These are phyloP conservation scores for Wolfiporia cocos DNA, from an alignment of 1,284 basidiomycete species.

Conservation along the genomic window DNA sequence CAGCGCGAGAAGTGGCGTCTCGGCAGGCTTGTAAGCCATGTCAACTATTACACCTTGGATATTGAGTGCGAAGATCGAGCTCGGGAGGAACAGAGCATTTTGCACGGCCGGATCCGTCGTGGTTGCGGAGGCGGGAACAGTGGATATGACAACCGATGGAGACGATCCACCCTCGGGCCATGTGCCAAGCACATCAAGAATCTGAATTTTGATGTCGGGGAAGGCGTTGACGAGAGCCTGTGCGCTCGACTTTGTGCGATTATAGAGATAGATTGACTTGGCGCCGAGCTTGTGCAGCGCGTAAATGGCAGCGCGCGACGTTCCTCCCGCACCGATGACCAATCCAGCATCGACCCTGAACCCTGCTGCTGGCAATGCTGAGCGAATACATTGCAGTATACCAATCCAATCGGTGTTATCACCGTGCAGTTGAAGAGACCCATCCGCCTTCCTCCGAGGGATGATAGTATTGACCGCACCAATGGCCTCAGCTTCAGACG, in stretches of 20 bases:
- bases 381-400: conserved; percentile 57
- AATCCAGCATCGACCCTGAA: conserved; percentile 46
- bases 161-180: conserved; percentile 42
- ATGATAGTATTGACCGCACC: conserved; percentile 94
- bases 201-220: conserved; percentile 55
- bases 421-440: conserved; percentile 57
- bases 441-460: conserved; percentile 38
- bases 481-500: conserved; percentile 75
- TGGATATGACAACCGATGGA: conserved; percentile 78
- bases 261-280: conserved; percentile 75
- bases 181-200: conserved; percentile 52
- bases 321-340: conserved; percentile 91
- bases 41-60: conserved; percentile 72
- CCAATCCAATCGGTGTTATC: conserved; percentile 96
- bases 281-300: conserved; percentile 72
- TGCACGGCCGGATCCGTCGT: conserved; percentile 29
- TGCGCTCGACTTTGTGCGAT: conserved; percentile 76
- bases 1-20: conserved; percentile 60
- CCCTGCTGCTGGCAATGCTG: conserved; percentile 31
- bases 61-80: conserved; percentile 43
- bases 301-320: conserved; percentile 88
- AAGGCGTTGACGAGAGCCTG: conserved; percentile 63
- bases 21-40: conserved; percentile 87
- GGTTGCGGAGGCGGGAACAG: conserved; percentile 77
- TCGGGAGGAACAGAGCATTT: conserved; percentile 50